Evolutionary conservation across 2,329 filamentous ascomycete species (phyloP), one percentile per base, ranked within the genome.

Genomic region (Elsinoe ampelina): DNA sequence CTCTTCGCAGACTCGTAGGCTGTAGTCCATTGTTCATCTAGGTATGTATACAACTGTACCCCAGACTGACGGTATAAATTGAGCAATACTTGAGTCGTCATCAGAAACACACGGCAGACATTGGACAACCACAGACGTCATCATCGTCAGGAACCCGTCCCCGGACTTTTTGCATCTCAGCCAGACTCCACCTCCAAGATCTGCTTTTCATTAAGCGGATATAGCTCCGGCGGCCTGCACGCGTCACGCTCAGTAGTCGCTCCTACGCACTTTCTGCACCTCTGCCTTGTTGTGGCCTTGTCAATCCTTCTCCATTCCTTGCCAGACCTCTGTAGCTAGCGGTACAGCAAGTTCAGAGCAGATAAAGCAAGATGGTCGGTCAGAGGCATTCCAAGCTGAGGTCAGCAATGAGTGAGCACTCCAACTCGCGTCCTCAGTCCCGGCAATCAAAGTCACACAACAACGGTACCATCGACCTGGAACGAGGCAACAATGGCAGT

Each of bases 401-500:
- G 11, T 36, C 35, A 19, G 48, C 19, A 8, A 36, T 32, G 35
- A 52, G 22, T 15, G 32, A 39, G 17, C 26, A 26, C 34, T 52
- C 48, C 17, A 36, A 39, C 3, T 52, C 48, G 11, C 7, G 19
- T n/a, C 15, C 20, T 22, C 17, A 59, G 60, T 54, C 52, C 55
- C 43, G 17, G 17, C 50, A 56, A 41, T 13, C 30, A 10, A 61
- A 61, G 41, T 45, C 41, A 22, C 17, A 45, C 34, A 51, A 59
- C 8, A 38, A 55, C 19, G 22, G 48, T 20, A n/a, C 17, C 36
- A 19, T 10, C n/a, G 61, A 62, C 20, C 20, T 62, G 12, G 63
- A 64, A 36, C 62, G 54, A 47, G 63, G 61, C 13, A 61, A 62
- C 41, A 60, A 55, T 41, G 54, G 55, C 13, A 51, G 48, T 20